These are phyloP conservation scores for Coffea canephora DNA, from an alignment of 257 asterid genomes.

Conservation along the genomic window DNA sequence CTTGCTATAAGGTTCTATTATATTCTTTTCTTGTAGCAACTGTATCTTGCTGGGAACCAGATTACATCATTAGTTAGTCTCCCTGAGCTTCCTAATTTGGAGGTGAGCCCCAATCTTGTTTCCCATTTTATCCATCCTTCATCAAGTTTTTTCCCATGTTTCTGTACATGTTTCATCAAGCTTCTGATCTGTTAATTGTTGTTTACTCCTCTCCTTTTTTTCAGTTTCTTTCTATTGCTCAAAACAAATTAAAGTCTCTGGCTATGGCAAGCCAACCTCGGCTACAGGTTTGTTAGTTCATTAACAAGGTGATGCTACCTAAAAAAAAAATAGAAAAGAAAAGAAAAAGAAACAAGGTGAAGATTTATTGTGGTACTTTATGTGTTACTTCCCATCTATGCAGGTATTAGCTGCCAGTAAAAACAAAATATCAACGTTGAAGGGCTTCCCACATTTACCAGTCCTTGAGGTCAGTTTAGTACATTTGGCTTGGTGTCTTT, in stretches of 20 bases:
- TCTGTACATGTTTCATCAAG: conserved; percentile 4
- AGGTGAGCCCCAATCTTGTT: conserved; percentile 49
- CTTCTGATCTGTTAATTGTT: conserved; percentile 10
- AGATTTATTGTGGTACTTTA: conserved; percentile 15
- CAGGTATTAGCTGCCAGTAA: conserved; percentile 99
- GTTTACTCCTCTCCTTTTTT: conserved; percentile 9
- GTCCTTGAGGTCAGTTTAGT: conserved; percentile 82
- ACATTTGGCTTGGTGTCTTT: conserved; percentile 5
- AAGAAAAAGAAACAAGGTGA: too few relatives aligned
- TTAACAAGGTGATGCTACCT: conserved; percentile 13
- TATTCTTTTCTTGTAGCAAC: conserved; percentile 67
- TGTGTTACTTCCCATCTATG: conserved; percentile 17
- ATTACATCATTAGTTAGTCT: conserved; percentile 89
- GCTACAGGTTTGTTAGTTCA: conserved; percentile 67
- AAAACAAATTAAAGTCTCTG: conserved; percentile 90
- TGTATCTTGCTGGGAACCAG: conserved; percentile 97
- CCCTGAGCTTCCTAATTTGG: conserved; percentile 98
- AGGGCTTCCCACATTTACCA: conserved; percentile 94
- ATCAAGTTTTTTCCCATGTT: conserved; percentile 11
- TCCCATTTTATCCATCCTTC: conserved; percentile 14
- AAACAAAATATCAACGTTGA: conserved; percentile 91
- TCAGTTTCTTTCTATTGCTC: conserved; percentile 98
- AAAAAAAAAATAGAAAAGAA: too few relatives aligned
- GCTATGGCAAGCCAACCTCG: conserved; percentile 99
- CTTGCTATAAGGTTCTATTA: conserved; percentile 4